phyloP scores from a whole-genome alignment of 2,329 filamentous ascomycete species.

The Ophiostoma perfectum region DNA sequence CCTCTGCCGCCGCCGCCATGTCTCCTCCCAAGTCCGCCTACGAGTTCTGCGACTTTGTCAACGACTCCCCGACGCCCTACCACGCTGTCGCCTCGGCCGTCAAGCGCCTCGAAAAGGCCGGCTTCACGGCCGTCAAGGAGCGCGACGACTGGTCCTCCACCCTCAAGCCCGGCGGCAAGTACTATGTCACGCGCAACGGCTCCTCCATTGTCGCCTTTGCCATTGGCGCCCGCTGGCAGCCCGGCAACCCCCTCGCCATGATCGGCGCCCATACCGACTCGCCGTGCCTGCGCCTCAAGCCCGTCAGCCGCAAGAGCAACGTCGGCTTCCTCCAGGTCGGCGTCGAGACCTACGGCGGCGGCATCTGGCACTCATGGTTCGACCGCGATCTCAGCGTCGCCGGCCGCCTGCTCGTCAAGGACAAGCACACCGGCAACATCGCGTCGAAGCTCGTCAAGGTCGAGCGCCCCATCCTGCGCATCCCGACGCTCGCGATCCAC shows the following conservation, averaged over 20 bases:
- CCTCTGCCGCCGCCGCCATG: conserved; percentile 39
- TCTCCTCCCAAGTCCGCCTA: conserved; percentile 55
- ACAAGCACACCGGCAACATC: conserved; percentile 58
- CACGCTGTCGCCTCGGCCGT: conserved; percentile 82
- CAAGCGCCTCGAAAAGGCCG: conserved; percentile 69
- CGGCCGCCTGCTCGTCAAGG: conserved; percentile 70
- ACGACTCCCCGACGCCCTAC: conserved; percentile 90
- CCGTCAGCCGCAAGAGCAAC: conserved; percentile 80
- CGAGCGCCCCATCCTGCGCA: conserved; percentile 81
- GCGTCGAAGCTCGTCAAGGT: conserved; percentile 84
- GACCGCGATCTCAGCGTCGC: conserved; percentile 90
- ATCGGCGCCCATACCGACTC: conserved; percentile 96
- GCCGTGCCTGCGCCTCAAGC: conserved; percentile 85
- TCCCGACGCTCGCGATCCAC: conserved; percentile 91
- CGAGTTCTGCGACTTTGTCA: conserved; percentile 90
- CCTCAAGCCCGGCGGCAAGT: conserved; percentile 82
- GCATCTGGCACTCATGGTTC: conserved; percentile 98
- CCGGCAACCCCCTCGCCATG: conserved; percentile 87
- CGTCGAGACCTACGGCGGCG: conserved; percentile 94
- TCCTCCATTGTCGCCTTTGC: conserved; percentile 91
- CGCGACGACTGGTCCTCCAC: conserved; percentile 79
- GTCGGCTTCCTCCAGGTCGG: conserved; percentile 91
- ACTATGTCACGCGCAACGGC: conserved; percentile 90
- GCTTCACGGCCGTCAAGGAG: conserved; percentile 85
- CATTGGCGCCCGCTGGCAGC: conserved; percentile 82